Conservation (phyloP, 139 green algal genomes). For the Chlorella ohadii region DNA sequence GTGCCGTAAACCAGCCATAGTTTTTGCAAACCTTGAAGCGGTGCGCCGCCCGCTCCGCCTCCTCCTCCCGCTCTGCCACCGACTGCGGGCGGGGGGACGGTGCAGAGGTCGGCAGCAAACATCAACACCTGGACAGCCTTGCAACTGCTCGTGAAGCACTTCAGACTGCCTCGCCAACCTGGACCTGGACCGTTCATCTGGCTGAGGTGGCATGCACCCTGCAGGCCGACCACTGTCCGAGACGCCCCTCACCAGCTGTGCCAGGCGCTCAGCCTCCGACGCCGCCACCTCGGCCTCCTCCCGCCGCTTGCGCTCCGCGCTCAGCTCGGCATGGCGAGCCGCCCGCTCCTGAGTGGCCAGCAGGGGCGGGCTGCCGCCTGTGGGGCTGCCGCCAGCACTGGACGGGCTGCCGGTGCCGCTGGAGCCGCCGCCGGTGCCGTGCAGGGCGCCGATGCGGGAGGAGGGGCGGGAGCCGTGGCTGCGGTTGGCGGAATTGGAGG, state of each 20-base stretch:
- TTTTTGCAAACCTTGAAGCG: slow-evolving; percentile 4
- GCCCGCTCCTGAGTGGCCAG: background rate
- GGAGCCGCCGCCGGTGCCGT: background rate
- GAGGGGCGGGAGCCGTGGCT: background rate
- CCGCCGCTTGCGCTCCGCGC: background rate
- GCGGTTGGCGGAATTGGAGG: background rate
- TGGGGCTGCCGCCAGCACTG: background rate
- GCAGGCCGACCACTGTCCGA: no score
- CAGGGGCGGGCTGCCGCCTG: background rate
- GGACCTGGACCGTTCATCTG: no score
- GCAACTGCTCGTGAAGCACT: no score
- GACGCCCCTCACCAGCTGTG: background rate
- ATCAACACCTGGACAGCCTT: no score
- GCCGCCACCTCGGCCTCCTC: background rate
- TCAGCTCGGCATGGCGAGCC: background rate
- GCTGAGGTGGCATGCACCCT: background rate
- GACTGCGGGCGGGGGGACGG: background rate
- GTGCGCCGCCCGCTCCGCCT: background rate
- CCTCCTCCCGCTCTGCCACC: background rate
- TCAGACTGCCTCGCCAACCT: no score
- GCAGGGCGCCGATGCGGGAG: background rate
- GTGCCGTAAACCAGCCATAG: no score
- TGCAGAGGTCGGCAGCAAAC: background rate
- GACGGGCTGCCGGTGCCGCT: background rate
- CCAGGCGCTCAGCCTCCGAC: slow-evolving; percentile 2